Percentiles rank a stretch among this genome's conserved stretches.
Evolutionary conservation across 305 asterid genomes (phyloP).

Genomic region (Fraxinus sp.): DNA sequence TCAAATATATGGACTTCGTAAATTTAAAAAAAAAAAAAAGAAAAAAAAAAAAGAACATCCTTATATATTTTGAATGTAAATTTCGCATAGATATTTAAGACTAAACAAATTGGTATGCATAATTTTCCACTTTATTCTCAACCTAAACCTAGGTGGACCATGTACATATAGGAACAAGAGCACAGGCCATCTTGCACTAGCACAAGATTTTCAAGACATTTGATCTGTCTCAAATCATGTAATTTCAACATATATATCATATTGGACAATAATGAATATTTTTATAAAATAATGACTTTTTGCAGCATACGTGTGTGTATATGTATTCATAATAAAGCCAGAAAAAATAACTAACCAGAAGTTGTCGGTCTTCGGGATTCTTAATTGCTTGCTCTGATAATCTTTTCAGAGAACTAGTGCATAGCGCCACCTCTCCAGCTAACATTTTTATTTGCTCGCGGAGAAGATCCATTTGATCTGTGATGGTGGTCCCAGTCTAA

Average conservation of each 20-base stretch:
- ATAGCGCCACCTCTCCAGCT: conserved; percentile 84
- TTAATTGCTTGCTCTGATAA: conserved; percentile 60
- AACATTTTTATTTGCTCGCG: conserved; percentile 82
- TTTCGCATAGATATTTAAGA: not conserved
- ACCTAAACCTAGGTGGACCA: conserved; percentile 7
- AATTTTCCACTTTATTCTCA: conserved; percentile 6
- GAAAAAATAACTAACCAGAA: conserved; percentile 48
- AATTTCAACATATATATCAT: not conserved
- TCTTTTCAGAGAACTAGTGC: conserved; percentile 74
- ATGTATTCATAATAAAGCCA: not conserved
- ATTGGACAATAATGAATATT: not conserved
- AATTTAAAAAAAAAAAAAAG: not conserved
- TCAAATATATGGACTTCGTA: conserved; percentile 8
- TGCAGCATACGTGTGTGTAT: not conserved
- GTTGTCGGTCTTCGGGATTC: conserved; percentile 56
- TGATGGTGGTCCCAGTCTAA: conserved; percentile 78
- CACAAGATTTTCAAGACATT: conserved; percentile 6
- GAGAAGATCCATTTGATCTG: conserved; percentile 85
- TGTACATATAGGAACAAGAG: conserved; percentile 10
- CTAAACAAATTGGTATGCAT: conserved; percentile 1
- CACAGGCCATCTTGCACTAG: conserved; percentile 11
- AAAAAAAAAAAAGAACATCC: not conserved
- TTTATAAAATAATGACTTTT: not conserved
- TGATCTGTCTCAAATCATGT: not conserved
- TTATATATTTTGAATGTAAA: not conserved